phyloP scores from a whole-genome alignment of 495 filamentous ascomycete species.

The Xylaria telfairii region DNA sequence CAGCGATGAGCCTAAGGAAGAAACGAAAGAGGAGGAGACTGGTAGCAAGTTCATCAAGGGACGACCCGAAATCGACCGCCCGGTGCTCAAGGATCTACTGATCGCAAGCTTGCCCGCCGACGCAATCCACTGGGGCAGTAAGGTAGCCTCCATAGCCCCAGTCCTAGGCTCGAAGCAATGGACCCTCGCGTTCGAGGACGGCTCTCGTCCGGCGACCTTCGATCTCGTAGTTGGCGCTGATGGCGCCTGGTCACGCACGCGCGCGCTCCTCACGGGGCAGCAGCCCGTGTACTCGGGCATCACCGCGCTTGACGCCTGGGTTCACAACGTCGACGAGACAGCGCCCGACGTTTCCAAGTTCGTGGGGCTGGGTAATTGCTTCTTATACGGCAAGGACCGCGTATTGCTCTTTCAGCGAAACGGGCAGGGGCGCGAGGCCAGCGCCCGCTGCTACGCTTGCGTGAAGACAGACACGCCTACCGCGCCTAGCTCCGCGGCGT shows the following conservation, averaged over 20 bases:
- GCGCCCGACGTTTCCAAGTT: constrained; percentile 38
- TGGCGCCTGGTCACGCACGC: constrained; percentile 64
- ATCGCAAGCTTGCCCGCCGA: constrained; percentile 44
- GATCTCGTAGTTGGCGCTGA: constrained; percentile 69
- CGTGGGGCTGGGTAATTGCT: constrained; percentile 53
- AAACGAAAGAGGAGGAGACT: not conserved
- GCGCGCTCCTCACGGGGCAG: constrained; percentile 52
- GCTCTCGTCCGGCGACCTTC: constrained; percentile 40
- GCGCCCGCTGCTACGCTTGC: constrained; percentile 47
- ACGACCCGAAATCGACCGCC: constrained; percentile 59
- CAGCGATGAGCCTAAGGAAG: constrained; percentile 28
- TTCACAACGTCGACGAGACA: constrained; percentile 36
- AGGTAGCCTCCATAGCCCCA: constrained; percentile 36
- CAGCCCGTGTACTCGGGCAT: constrained; percentile 59
- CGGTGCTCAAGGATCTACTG: constrained; percentile 49
- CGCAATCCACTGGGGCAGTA: constrained; percentile 54
- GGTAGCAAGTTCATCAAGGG: constrained; percentile 24
- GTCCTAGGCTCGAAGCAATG: constrained; percentile 32
- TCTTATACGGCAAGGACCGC: constrained; percentile 48
- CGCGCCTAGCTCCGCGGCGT: constrained; percentile 28
- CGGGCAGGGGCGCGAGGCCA: constrained; percentile 40
- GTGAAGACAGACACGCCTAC: constrained; percentile 36
- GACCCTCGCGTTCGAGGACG: constrained; percentile 43
- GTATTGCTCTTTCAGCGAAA: constrained; percentile 52
- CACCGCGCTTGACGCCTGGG: constrained; percentile 44